Evolutionary conservation across 306 rosid genomes (phyloP).

Genomic region (Astragalus membranaceus): DNA sequence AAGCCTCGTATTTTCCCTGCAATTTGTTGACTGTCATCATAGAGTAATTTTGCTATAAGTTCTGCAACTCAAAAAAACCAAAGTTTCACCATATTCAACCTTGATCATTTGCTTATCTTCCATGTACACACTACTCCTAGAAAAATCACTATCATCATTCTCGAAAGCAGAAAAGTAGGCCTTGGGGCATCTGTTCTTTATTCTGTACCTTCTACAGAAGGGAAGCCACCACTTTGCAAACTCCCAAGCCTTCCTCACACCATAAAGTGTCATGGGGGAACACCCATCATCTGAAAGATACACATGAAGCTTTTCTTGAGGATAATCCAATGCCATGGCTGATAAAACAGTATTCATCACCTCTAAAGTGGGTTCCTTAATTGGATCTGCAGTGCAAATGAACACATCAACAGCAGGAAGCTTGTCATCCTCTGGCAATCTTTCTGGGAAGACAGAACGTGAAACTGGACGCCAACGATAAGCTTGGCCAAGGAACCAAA

Average conservation of each 20-base stretch:
- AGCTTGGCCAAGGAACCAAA: constrained; percentile 60
- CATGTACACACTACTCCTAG: constrained; percentile 20
- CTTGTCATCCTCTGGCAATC: constrained; percentile 45
- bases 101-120: constrained; percentile 30
- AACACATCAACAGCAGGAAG: constrained; percentile 62
- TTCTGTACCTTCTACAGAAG: constrained; percentile 41
- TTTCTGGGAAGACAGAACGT: constrained; percentile 38
- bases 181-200: constrained; percentile 47
- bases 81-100: constrained; percentile 13
- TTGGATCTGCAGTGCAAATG: constrained; percentile 59
- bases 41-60: background rate
- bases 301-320: constrained; percentile 53
- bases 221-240: constrained; percentile 72
- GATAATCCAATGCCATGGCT: constrained; percentile 65
- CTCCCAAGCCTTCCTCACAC: constrained; percentile 34
- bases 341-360: constrained; percentile 76
- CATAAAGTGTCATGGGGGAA: constrained; percentile 37
- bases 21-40: constrained; percentile 8
- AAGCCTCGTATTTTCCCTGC: constrained; percentile 43
- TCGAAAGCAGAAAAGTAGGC: constrained; percentile 42
- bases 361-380: constrained; percentile 54
- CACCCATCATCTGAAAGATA: constrained; percentile 71
- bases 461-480: constrained; percentile 49
- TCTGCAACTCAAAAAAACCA: background rate
- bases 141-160: constrained; percentile 19